Percentiles rank a stretch among this genome's conserved stretches.
phyloP scores from a whole-genome alignment of 495 filamentous ascomycete species.

The Penicillium lagena region DNA sequence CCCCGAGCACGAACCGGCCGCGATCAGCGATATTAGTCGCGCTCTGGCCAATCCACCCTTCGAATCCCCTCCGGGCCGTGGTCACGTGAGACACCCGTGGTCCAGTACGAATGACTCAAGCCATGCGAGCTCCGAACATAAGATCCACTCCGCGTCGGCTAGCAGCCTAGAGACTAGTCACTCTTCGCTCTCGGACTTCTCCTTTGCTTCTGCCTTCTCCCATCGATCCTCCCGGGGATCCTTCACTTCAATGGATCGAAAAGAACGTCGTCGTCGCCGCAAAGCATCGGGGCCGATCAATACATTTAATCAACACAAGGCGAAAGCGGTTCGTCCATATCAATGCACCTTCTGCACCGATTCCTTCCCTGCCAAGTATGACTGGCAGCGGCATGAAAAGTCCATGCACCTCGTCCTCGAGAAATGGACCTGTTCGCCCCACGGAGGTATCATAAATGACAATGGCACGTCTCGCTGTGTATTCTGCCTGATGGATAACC shows the following conservation, averaged over 20 bases:
- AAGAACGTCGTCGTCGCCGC: slow-evolving; percentile 66
- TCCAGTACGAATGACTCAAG: slow-evolving; percentile 57
- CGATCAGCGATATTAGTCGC: slow-evolving; percentile 69
- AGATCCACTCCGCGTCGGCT: slow-evolving; percentile 62
- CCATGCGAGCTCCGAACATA: slow-evolving; percentile 49
- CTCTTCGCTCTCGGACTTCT: slow-evolving; percentile 54
- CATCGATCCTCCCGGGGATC: slow-evolving; percentile 58
- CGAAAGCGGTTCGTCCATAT: slow-evolving; percentile 46
- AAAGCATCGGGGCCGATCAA: slow-evolving; percentile 43
- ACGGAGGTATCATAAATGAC: slow-evolving; percentile 36
- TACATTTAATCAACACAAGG: slow-evolving; percentile 35
- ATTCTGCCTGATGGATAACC: slow-evolving; percentile 65
- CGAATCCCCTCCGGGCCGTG: slow-evolving; percentile 40
- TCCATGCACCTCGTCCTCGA: slow-evolving; percentile 77
- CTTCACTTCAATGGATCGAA: slow-evolving; percentile 60
- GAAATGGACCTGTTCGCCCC: slow-evolving; percentile 78
- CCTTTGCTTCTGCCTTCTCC: slow-evolving; percentile 69
- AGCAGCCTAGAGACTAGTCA: slow-evolving; percentile 67
- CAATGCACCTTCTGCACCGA: slow-evolving; percentile 94
- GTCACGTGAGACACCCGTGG: slow-evolving; percentile 43
- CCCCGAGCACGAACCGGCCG: slow-evolving; percentile 80
- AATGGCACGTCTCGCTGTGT: slow-evolving; percentile 50
- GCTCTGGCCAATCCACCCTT: slow-evolving; percentile 60
- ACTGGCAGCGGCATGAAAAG: slow-evolving; percentile 90
- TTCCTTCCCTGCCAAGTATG: slow-evolving; percentile 81